phyloP scores from a whole-genome alignment of 2,329 filamentous ascomycete species.

The Cladorrhinum sp. region DNA sequence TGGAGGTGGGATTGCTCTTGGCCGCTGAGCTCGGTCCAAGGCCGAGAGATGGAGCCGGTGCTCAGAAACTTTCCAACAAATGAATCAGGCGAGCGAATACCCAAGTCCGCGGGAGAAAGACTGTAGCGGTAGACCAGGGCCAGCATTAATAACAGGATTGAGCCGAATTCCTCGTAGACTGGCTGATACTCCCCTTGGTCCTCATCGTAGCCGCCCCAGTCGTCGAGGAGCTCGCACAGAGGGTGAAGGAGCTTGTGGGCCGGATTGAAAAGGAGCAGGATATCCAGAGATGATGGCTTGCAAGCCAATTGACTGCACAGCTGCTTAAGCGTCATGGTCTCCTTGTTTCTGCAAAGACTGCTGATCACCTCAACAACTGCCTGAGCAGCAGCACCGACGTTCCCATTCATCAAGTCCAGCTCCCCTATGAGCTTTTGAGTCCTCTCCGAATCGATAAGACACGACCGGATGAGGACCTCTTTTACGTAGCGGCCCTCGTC shows the following conservation, averaged over 20 bases:
- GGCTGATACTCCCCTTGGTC: constrained; percentile 83
- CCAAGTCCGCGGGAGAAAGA: constrained; percentile 62
- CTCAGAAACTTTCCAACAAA: constrained; percentile 67
- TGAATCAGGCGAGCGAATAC: constrained; percentile 55
- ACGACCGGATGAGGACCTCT: constrained; percentile 74
- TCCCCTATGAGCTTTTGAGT: constrained; percentile 75
- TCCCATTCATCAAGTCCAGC: constrained; percentile 86
- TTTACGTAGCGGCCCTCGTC: constrained; percentile 72
- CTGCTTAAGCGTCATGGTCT: constrained; percentile 75
- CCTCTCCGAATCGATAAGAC: constrained; percentile 70
- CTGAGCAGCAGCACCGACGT: constrained; percentile 79
- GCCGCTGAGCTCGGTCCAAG: constrained; percentile 58
- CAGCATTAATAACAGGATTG: constrained; percentile 68
- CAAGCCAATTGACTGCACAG: constrained; percentile 71
- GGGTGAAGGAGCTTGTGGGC: constrained; percentile 67
- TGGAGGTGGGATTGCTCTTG: constrained; percentile 64
- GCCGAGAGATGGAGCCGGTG: constrained; percentile 54
- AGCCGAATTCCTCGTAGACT: constrained; percentile 81
- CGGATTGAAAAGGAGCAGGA: constrained; percentile 72
- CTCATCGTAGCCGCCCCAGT: constrained; percentile 72
- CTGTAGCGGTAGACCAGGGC: constrained; percentile 75
- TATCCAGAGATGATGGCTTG: constrained; percentile 68
- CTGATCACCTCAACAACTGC: constrained; percentile 72
- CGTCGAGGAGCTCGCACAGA: constrained; percentile 71
- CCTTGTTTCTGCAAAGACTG: constrained; percentile 67